Percentiles rank a stretch among this genome's conserved stretches.
Conservation (phyloP, 768 basidiomycete genomes). For the Ramaria rubella region DNA sequence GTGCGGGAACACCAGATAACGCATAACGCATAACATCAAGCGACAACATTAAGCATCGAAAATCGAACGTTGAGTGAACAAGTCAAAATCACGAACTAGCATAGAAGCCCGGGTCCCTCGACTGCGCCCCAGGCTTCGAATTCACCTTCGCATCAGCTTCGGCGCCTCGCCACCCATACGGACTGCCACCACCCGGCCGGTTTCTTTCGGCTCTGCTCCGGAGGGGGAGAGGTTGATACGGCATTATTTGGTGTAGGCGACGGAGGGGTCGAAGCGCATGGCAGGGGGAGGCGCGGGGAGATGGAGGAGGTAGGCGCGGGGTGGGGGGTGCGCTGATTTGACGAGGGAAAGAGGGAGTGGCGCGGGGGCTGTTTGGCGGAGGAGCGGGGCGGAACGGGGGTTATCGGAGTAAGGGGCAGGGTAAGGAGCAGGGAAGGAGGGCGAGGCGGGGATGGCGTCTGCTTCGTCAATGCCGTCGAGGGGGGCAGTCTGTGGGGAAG, state of each 20-base stretch:
- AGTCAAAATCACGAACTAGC: too few relatives aligned
- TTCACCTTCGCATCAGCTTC: too few relatives aligned
- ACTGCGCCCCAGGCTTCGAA: too few relatives aligned
- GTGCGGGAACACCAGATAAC: too few relatives aligned
- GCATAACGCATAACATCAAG: too few relatives aligned
- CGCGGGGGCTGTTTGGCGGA: conserved; percentile 13
- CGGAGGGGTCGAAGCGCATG: conserved; percentile 37
- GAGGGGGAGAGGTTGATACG: conserved; percentile 10
- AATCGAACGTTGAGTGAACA: too few relatives aligned
- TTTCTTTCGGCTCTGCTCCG: conserved; percentile 9
- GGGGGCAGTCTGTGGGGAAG: not conserved
- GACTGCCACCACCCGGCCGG: too few relatives aligned
- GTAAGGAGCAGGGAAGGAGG: conserved; percentile 17
- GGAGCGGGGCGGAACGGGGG: conserved; percentile 13
- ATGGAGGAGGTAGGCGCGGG: not conserved
- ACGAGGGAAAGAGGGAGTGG: conserved; percentile 11
- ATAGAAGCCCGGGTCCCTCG: too few relatives aligned
- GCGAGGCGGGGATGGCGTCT: conserved; percentile 1
- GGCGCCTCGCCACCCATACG: too few relatives aligned
- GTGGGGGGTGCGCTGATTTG: too few relatives aligned
- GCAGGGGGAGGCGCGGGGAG: conserved; percentile 8
- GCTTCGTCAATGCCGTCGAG: not conserved
- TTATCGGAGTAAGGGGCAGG: conserved; percentile 15
- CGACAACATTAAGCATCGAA: too few relatives aligned
- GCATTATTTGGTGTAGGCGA: conserved; percentile 35